These are phyloP conservation scores for Sextonia rubra DNA, from an alignment of 164 flowering plant genomes.

Conservation along the genomic window DNA sequence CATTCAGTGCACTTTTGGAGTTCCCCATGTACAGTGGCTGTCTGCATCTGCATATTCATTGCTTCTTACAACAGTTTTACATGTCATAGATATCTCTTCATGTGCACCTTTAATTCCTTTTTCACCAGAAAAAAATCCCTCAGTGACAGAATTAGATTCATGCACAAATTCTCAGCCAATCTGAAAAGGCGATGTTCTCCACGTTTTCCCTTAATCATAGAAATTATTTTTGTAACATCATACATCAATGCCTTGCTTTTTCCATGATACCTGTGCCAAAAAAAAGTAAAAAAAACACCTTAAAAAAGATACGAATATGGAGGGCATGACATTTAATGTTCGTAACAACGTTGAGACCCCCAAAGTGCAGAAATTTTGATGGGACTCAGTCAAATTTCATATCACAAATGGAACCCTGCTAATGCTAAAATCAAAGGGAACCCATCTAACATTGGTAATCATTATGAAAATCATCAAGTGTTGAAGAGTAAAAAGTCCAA, in stretches of 20 bases:
- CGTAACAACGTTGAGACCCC: too few relatives aligned
- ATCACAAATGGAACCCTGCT: too few relatives aligned
- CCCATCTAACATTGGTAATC: too few relatives aligned
- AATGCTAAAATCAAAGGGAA: too few relatives aligned
- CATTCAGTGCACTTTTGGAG: background rate
- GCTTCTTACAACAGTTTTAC: background rate
- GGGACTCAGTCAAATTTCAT: too few relatives aligned
- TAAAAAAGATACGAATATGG: too few relatives aligned
- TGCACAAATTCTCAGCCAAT: conserved; percentile 95
- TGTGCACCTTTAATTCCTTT: conserved; percentile 82
- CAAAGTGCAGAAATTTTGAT: too few relatives aligned
- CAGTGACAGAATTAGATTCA: conserved; percentile 81
- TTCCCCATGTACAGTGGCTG: background rate
- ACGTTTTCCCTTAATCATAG: conserved; percentile 76
- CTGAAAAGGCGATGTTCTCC: conserved; percentile 95
- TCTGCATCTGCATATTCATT: background rate
- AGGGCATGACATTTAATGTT: too few relatives aligned
- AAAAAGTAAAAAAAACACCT: background rate
- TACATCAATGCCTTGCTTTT: conserved; percentile 82
- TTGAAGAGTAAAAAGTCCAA: too few relatives aligned
- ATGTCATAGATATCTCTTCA: conserved; percentile 1
- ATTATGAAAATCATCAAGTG: too few relatives aligned
- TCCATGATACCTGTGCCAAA: conserved; percentile 82
- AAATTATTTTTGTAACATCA: conserved; percentile 86
- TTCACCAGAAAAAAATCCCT: conserved; percentile 85